These are phyloP conservation scores for Phytophthora sp. DNA, from an alignment of 352 stramenopile species.

Conservation along the genomic window DNA sequence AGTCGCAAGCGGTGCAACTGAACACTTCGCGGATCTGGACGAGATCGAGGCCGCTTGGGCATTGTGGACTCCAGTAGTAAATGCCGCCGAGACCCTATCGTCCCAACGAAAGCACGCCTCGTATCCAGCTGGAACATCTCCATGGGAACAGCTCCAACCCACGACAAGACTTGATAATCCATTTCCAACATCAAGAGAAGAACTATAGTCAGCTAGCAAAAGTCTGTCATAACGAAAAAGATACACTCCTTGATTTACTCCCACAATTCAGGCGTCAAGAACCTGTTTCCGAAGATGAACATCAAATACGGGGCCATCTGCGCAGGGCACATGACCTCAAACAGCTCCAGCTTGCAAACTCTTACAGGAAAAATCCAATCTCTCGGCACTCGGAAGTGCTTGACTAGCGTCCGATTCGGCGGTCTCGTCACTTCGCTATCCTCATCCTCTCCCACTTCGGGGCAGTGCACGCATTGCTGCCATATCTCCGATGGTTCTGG, in stretches of 20 bases:
- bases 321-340: conserved; percentile 56
- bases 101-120: background rate
- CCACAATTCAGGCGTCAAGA: conserved; percentile 48
- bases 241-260: conserved; percentile 29
- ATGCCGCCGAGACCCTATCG: conserved; percentile 31
- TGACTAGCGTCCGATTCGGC: conserved; percentile 6
- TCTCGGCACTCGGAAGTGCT: conserved; percentile 49
- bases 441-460: conserved; percentile 18
- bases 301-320: conserved; percentile 51
- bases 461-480: conserved; percentile 49
- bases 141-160: conserved; percentile 15
- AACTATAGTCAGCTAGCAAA: conserved; percentile 18
- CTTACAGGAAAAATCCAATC: conserved; percentile 66
- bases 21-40: conserved; percentile 57
- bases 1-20: conserved; percentile 21
- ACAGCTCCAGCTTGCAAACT: conserved; percentile 45
- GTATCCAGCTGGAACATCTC: conserved; percentile 28
- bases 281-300: conserved; percentile 60
- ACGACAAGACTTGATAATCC: background rate
- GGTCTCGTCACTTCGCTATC: conserved; percentile 8
- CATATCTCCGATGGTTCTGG: conserved; percentile 43
- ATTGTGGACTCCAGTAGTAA: conserved; percentile 68
- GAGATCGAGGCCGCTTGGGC: conserved; percentile 69
- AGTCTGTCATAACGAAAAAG: background rate
- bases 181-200: conserved; percentile 12